Base-by-base conservation (phyloP, 2,329 filamentous ascomycete species). In the Magnaporthiopsis rhizophila region DNA sequence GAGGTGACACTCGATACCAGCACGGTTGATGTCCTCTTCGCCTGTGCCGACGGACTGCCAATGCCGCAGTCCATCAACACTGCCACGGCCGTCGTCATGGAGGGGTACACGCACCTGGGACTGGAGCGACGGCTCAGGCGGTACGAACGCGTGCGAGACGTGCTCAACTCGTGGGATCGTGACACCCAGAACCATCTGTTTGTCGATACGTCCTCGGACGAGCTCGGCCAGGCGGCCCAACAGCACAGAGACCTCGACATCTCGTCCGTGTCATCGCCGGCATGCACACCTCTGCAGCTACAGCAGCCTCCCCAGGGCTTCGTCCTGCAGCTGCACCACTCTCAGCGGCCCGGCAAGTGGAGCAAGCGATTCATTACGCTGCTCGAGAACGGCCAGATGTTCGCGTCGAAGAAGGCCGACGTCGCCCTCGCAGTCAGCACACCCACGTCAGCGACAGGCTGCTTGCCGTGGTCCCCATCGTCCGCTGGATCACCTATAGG, bases 151-250 rank as follows among this genome's bases (percentile, higher is more conserved):
- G 84, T 98, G 38, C 86, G 91, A 66, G 91, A 97, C 71, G 85
- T 97, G 28, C 85, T 97, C 83, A 96, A 96, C 74, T 96, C 92
- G 0, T 98, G 94, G 94, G 91, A 96, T 66, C 81, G 83, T 58
- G 92, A 97, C 73, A 80, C 83, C 2, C 88, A 92, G 69, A 95
- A 96, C 71, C 81, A 83, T 9, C 80, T 98, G 18, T 77, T 90
- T 24, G 81, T 97, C 28, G 77, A 88, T 64, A 81, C 87, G 18
- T 63, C 56, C 15, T 79, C 83, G 2, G 82, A 86, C 53, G 76
- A 81, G 2, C 78, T 80, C 6, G 80, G 83, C 38, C 45, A 53
- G 45, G 18, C 9, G 21, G 45, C 45, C 3, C 36, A 45, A n/a
- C 79, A 82, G 63, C 79, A 83, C 66, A 73, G 76, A 8, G 86